A percentile compares a stretch with the other conserved stretches of the same genome.
phyloP scores from a whole-genome alignment of 2,329 filamentous ascomycete species.

The Aspergillus novofumigatus region DNA sequence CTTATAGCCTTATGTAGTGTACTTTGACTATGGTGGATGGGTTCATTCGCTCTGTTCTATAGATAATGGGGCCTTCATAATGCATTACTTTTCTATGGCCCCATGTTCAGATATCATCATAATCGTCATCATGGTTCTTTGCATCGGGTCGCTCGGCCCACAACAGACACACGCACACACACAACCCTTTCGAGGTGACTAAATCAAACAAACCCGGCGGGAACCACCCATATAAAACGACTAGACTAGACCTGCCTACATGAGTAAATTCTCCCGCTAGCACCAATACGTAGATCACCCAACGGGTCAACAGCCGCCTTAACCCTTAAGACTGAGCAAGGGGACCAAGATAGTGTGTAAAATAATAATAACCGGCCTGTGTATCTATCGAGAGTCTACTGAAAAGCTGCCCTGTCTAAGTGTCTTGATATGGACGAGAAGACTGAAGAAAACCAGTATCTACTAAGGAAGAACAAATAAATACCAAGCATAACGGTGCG shows the following conservation, averaged over 20 bases:
- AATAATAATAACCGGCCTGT: not conserved
- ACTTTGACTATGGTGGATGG: too few relatives aligned
- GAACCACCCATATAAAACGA: constrained; percentile 5
- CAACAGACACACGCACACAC: not conserved
- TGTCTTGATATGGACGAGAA: not conserved
- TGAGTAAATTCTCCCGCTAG: constrained; percentile 10
- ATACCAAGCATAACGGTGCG: not conserved
- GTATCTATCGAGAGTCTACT: not conserved
- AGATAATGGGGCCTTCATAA: not conserved
- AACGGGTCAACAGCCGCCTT: constrained; percentile 7
- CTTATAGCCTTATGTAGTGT: not conserved
- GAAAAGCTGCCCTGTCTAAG: not conserved
- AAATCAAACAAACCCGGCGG: constrained; percentile 12
- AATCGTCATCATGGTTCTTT: constrained; percentile 8
- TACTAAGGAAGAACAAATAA: not conserved
- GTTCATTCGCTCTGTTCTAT: not conserved
- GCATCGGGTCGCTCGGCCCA: constrained; percentile 18
- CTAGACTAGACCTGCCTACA: not conserved
- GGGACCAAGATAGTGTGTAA: not conserved
- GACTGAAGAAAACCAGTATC: too few relatives aligned
- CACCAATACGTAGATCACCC: constrained; percentile 16
- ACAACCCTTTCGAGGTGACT: not conserved
- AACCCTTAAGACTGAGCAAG: not conserved
- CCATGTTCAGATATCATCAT: constrained; percentile 9
- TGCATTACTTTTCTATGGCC: constrained; percentile 2